Conservation (phyloP, 345 rosid species). For the Geranium rotundifolium region DNA sequence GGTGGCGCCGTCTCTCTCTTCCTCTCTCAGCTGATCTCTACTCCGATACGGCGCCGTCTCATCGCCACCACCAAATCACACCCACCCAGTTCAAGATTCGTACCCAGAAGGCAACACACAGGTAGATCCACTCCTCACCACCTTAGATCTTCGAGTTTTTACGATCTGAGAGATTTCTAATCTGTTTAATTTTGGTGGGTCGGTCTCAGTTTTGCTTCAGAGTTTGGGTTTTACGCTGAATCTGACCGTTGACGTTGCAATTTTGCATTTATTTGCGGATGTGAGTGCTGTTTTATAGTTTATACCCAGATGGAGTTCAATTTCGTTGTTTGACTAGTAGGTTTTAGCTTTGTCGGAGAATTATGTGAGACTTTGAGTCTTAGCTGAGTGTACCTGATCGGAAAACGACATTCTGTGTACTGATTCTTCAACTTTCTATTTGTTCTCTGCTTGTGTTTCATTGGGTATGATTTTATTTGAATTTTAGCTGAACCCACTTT, state of each 20-base stretch:
- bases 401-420: too few relatives aligned
- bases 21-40: constrained; percentile 4
- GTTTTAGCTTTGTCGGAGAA: background rate
- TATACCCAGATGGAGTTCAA: background rate
- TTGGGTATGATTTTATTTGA: background rate
- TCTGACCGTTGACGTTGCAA: background rate
- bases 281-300: background rate
- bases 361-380: background rate
- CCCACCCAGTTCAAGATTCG: background rate
- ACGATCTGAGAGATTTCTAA: background rate
- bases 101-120: background rate
- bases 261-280: background rate
- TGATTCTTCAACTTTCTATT: too few relatives aligned
- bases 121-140: background rate
- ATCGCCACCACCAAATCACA: background rate
- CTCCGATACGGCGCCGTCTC: background rate
- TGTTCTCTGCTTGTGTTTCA: too few relatives aligned
- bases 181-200: background rate
- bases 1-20: constrained; percentile 1
- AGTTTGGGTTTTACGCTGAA: background rate
- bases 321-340: background rate
- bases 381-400: too few relatives aligned
- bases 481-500: background rate
- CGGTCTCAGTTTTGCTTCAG: background rate
- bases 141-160: background rate